Base-by-base conservation (phyloP, 192 early-diverging fungal species). In the Oehlia diaphana region DNA sequence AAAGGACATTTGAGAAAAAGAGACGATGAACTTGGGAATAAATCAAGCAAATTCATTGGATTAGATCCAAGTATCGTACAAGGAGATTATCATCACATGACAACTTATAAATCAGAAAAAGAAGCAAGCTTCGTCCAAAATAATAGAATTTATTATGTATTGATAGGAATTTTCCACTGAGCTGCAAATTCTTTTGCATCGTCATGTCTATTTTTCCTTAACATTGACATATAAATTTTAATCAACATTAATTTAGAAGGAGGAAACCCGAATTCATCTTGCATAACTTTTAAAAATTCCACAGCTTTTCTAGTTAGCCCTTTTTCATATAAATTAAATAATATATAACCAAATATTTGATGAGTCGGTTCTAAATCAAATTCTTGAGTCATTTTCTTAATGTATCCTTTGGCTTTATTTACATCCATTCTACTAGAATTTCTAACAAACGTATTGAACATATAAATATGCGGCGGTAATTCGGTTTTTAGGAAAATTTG, bases 171-270 rank as follows among this genome's bases (percentile, higher is more conserved):
- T 37, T 70, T 70, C 68, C 68, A 70, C 26, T 26, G 14, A n/a
- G n/a, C 10, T 3, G 21, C 68, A 47, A 70, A 47, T 42, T 19
- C 68, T 44, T 42, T 70, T 44, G 68, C 37, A 7, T 70, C 68
- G 9, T 44, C 68, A 44, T 44, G 44, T 42, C 68, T 70, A 23
- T 42, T 70, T 70, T 70, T 70, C n/a, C 37, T 70, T 13, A 70
- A 23, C 68, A 70, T 70, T 21, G 68, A 23, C 14, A 26, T 70
- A 70, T 44, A 70, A 44, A 70, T 70, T n/a, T 21, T 39, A 5
- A n/a, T 9, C 10, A 70, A 42, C 14, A n/a, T 39, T 44, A 44
- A 42, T 10, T 70, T 39, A 10, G 68, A n/a, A n/a, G 68, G 68
- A 9, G n/a, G 10, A 13, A 10, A 10, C 4, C 26, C 19, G 44